A percentile compares a stretch with the other conserved stretches of the same genome.
These are phyloP conservation scores for Ajuga chamaepitys DNA, from an alignment of 257 asterid species.

Conservation along the genomic window DNA sequence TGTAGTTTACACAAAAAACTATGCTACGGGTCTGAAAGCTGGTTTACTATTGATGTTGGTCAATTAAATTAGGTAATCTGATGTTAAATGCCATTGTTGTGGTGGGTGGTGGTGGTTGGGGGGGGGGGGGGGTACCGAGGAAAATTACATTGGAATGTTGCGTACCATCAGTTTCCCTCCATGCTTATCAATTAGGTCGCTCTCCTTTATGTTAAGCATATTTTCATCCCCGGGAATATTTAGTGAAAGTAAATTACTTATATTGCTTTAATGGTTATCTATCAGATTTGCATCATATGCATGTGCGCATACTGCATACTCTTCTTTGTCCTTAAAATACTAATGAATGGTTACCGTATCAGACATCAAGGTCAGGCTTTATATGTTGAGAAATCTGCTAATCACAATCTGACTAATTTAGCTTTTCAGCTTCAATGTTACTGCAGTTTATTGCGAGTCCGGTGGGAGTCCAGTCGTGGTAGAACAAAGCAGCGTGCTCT, in stretches of 20 bases:
- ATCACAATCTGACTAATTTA: conserved; percentile 8
- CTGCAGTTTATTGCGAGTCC: conserved; percentile 64
- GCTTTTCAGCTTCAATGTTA: conserved; percentile 44
- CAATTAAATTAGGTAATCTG: neutral
- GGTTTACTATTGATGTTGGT: neutral
- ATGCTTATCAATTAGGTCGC: neutral
- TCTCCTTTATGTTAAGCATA: neutral
- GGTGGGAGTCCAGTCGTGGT: conserved; percentile 89
- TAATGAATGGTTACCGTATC: neutral
- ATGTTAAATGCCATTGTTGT: neutral
- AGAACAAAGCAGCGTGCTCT: conserved; percentile 93
- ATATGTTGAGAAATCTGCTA: conserved; percentile 4
- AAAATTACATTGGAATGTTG: neutral
- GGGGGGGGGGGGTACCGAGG: neutral
- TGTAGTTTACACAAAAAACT: no score
- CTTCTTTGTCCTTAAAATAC: neutral
- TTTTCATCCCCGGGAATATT: neutral
- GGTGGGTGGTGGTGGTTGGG: no score
- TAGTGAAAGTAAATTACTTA: neutral
- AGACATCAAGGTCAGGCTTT: neutral
- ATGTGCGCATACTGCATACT: neutral
- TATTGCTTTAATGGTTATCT: neutral
- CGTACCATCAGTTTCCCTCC: neutral
- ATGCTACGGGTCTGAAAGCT: no score
- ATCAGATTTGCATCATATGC: neutral